Evolutionary conservation across 208 protist species (phyloP), one percentile per base, ranked within the genome.

Genomic region (Spongospora subterranea): DNA sequence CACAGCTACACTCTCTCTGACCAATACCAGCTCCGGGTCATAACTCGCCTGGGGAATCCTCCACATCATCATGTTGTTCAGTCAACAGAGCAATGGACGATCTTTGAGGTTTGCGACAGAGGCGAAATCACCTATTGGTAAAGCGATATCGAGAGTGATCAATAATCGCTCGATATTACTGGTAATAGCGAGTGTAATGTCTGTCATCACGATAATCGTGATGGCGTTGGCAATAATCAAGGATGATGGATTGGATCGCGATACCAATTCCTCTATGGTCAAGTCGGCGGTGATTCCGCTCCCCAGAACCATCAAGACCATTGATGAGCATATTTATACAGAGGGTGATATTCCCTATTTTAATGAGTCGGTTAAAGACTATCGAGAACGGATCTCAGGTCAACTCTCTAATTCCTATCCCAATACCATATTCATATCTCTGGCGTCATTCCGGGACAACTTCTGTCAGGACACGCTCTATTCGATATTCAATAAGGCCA

Each of bases 361-460:
- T 35, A 82, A 82, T 43, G 71, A 82, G 35, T 82, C 71, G 17
- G 71, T 82, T 6, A 20, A 6, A 35, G 71, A 82, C 13, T 82
- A 82, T 82, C 71, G 71, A 35, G 71, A 13, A 43, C 71, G 71
- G 17, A 82, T 82, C 35, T 6, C 71, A 20, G 35, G n/a, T 39
- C 6, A 35, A 43, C 11, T 82, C 17, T 6, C 71, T 6, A 82
- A 45, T 13, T 17, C 40, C n/a, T 20, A n/a, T 20, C 71, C 71
- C 6, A n/a, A n/a, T 6, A 89, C 88, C 17, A 89, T 89, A 6
- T 89, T 76, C 54, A n/a, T 89, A 13, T 6, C 50, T 1, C 6
- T 89, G 1, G 6, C 88, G 54, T 89, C 88, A 32, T 89, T 76
- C n/a, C 88, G 88, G 13, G 88, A 89, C n/a, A 45, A 89, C 88